A percentile compares a stretch with the other conserved stretches of the same genome.
These are phyloP conservation scores for Diplodia sapinea DNA, from an alignment of 2,329 filamentous ascomycete species.

Conservation along the genomic window DNA sequence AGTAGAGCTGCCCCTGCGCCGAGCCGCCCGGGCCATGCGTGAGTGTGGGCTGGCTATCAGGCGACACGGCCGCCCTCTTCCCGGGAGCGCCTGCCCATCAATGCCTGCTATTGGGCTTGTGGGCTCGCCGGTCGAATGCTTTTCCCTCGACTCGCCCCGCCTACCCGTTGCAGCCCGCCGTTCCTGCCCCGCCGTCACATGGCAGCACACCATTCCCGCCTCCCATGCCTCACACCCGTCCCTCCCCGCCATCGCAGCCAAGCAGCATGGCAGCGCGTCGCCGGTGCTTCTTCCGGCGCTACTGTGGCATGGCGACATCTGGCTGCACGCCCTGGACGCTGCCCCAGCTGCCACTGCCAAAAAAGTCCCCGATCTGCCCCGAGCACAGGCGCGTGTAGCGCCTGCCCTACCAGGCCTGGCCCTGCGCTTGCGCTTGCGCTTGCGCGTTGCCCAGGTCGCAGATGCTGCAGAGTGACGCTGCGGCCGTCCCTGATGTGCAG, in stretches of 20 bases:
- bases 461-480: constrained; percentile 17
- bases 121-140: background rate
- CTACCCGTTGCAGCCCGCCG: constrained; percentile 12
- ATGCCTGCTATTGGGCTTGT: constrained; percentile 3
- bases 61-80: constrained; percentile 15
- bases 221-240: background rate
- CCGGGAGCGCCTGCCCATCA: constrained; percentile 14
- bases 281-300: constrained; percentile 27
- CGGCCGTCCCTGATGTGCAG: constrained; percentile 11
- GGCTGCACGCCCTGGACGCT: constrained; percentile 2
- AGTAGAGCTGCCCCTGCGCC: constrained; percentile 22
- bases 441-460: background rate
- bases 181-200: constrained; percentile 24
- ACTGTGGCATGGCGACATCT: background rate
- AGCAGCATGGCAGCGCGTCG: background rate
- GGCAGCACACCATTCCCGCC: constrained; percentile 22
- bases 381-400: constrained; percentile 1
- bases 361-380: background rate
- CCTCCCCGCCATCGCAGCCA: background rate
- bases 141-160: constrained; percentile 1
- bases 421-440: too few species aligned
- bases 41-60: constrained; percentile 19
- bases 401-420: background rate
- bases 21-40: constrained; percentile 15
- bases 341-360: background rate